Evolutionary conservation across 208 protist genomes (phyloP), one percentile per base, ranked within the genome.

Genomic region (Crithidia fasciculata): DNA sequence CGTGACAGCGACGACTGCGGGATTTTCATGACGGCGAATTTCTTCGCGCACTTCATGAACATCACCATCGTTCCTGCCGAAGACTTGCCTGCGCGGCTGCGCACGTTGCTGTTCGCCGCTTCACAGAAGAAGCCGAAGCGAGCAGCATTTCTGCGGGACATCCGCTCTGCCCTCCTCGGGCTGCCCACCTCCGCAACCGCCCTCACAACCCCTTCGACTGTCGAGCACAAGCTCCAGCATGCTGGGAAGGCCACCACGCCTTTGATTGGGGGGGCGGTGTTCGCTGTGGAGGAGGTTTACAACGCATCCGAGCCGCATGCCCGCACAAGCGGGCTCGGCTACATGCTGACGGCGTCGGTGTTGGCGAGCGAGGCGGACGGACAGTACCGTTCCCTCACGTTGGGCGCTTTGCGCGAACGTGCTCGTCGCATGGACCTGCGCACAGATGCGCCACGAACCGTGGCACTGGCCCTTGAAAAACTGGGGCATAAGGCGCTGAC

Each of bases 81-180:
- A 58, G 54, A 58, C 54, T 37, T 58, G 28, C 54, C 54, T 58
- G 54, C 54, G 16, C 54, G 28, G 54, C 54, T 58, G 54, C 54
- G 54, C 16, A 58, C 54, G 18, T 18, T 58, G 16, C 54, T 58
- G 8, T 18, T 58, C 18, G 54, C 54, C 18, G 54, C 54, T 39
- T 39, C 54, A 9, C 54, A 58, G 54, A 58, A 58, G 54, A 58
- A 58, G 54, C 54, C 54, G 54, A 58, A 58, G 54, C 54, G 54
- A 37, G 8, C 16, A 58, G 8, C 16, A 18, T 58, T 58, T 58
- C 12, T 58, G 54, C 18, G 28, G 28, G 54, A 37, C 54, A 9
- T 18, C 8, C 54, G 28, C 16, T 39, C 54, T 58, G 16, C 28
- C 54, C 54, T 10, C 54, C 16, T 58, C 28, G 13, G 16, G 13